Evolutionary conservation across 2,329 filamentous ascomycete species (phyloP).

Genomic region (Epichloe sylvatica): DNA sequence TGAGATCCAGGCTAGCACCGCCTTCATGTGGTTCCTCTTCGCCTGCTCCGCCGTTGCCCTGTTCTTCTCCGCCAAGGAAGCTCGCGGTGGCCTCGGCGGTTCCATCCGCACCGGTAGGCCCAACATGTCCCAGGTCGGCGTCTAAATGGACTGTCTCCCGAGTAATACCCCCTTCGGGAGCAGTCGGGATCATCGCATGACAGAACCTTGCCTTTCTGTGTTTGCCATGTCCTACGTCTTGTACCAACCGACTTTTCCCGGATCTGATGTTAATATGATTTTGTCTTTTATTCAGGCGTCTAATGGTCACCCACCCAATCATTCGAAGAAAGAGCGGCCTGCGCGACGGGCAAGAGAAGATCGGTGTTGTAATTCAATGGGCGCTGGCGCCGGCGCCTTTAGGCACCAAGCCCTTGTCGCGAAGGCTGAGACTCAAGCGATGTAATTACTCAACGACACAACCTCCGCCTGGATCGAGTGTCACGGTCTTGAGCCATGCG

Average conservation of each 20-base stretch:
- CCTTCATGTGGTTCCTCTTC: constrained; percentile 71
- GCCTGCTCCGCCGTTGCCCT: constrained; percentile 43
- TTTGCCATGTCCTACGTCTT: not conserved
- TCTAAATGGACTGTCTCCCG: constrained; percentile 15
- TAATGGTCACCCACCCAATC: not conserved
- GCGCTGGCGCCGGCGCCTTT: not conserved
- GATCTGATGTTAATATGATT: constrained; percentile 3
- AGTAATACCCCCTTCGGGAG: not conserved
- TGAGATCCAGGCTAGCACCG: constrained; percentile 59
- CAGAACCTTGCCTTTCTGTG: not conserved
- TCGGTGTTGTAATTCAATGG: not conserved
- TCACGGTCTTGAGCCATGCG: not conserved
- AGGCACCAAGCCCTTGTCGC: not conserved
- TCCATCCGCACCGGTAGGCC: constrained; percentile 31
- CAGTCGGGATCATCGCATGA: not conserved
- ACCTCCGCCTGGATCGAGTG: not conserved
- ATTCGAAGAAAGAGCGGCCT: not conserved
- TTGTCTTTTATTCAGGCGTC: constrained; percentile 2
- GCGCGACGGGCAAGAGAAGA: not conserved
- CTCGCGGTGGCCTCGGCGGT: constrained; percentile 31
- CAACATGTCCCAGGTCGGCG: constrained; percentile 43
- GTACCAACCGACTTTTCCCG: not conserved
- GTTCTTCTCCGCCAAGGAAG: constrained; percentile 39
- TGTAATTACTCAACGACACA: not conserved
- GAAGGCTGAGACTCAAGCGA: not conserved